Evolutionary conservation across 768 basidiomycete species (phyloP).

Genomic region (Mycena maculata): DNA sequence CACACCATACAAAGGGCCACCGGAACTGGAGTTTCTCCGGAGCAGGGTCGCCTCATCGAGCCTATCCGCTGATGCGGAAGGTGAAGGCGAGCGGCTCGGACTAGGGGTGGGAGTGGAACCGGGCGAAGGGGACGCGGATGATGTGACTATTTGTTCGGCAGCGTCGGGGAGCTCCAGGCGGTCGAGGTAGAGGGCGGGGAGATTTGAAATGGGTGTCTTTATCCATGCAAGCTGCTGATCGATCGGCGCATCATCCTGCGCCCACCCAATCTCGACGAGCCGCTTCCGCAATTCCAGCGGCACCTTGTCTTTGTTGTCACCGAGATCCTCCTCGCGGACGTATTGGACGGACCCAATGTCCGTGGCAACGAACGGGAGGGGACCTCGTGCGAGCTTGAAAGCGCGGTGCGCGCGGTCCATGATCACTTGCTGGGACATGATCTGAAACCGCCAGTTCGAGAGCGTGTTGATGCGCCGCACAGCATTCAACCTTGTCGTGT

Average conservation of each 20-base stretch:
- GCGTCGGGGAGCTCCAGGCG: slow-evolving; percentile 52
- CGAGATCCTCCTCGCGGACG: slow-evolving; percentile 63
- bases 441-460: slow-evolving; percentile 76
- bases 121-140: slow-evolving; percentile 38
- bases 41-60: slow-evolving; percentile 52
- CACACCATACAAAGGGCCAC: slow-evolving; percentile 55
- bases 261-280: slow-evolving; percentile 82
- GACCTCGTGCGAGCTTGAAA: slow-evolving; percentile 77
- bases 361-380: slow-evolving; percentile 79
- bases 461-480: slow-evolving; percentile 67
- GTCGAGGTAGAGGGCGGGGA: slow-evolving; percentile 69
- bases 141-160: slow-evolving; percentile 35
- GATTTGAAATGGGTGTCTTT: slow-evolving; percentile 72
- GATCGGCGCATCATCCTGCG: slow-evolving; percentile 63
- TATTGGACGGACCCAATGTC: slow-evolving; percentile 77
- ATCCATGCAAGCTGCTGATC: slow-evolving; percentile 71
- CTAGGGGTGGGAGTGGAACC: slow-evolving; percentile 47
- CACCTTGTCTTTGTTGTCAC: slow-evolving; percentile 63
- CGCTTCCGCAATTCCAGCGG: slow-evolving; percentile 74
- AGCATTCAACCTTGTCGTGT: slow-evolving; percentile 60
- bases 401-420: slow-evolving; percentile 72
- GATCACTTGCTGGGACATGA: slow-evolving; percentile 70
- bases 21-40: slow-evolving; percentile 68
- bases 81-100: slow-evolving; percentile 43
- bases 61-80: slow-evolving; percentile 36